Base-by-base conservation (phyloP, 2,329 filamentous ascomycete species). In the Trichoderma polysporum region DNA sequence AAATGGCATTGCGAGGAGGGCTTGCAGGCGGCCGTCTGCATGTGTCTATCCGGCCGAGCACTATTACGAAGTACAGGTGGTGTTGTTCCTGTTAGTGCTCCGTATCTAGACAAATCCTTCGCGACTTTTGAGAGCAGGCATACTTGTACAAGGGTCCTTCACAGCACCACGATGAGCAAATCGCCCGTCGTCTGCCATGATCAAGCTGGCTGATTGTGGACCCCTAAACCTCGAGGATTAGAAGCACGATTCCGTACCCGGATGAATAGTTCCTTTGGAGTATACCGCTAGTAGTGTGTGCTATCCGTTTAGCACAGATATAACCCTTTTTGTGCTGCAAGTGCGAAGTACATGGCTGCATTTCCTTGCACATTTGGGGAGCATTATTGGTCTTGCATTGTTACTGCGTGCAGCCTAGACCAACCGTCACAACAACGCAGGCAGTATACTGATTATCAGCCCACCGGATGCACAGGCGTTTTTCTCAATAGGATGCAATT, bases 1-100 rank as follows among this genome's bases (percentile, higher is more conserved):
- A 39, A 60, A 56, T 60, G 53, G 39, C 35, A 31, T 45, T 58
- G 22, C 27, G 15, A 25, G 15, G 52, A 29, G 41, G 49, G 25
- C 35, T 41, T 63, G 59, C 47, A 53, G 25, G 37, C 59, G 17
- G 59, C 31, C n/a, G 7, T 27, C 29, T 47, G 57, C 57, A 59
- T 47, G 53, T 27, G 39, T 27, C 53, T 59, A 45, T 59, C 57
- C n/a, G 57, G 19, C 19, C 49, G 25, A 31, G 60, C 60, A 63
- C 37, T 25, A 33, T 33, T 49, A 52, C 58, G 25, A 39, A 31
- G 58, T 25, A 33, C 31, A 10, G 29, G 15, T 49, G 45, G 25
- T 49, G 37, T 19, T 19, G 41, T 45, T 45, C n/a, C n/a, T 45
- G n/a, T 12, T 41, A 8, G 41, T 45, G n/a, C n/a, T 2, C 41